These are phyloP conservation scores for Eucalyptus sp. DNA, from an alignment of 345 rosid genomes.

Conservation along the genomic window DNA sequence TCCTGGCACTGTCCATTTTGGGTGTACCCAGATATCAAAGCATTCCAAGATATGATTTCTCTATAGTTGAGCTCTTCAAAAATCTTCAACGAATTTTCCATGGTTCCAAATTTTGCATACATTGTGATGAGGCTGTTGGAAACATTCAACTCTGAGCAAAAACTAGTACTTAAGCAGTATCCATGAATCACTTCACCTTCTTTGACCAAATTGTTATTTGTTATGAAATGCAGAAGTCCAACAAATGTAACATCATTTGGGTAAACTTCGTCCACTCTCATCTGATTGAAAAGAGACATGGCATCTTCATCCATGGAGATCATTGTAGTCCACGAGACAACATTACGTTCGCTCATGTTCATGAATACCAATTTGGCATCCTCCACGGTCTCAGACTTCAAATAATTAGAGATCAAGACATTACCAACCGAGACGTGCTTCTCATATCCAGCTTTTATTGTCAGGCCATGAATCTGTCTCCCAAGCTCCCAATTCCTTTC, in stretches of 20 bases:
- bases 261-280: constrained; percentile 56
- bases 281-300: constrained; percentile 38
- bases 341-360: constrained; percentile 53
- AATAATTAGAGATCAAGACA: constrained; percentile 65
- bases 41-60: constrained; percentile 74
- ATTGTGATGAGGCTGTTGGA: constrained; percentile 71
- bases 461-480: constrained; percentile 70
- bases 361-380: constrained; percentile 46
- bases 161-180: constrained; percentile 38
- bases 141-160: constrained; percentile 38
- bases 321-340: constrained; percentile 84
- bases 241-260: constrained; percentile 79
- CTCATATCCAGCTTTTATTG: constrained; percentile 51
- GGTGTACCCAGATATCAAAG: constrained; percentile 70
- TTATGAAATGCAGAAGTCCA: constrained; percentile 47
- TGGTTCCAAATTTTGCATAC: constrained; percentile 64
- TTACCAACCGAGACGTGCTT: constrained; percentile 54
- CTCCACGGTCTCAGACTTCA: constrained; percentile 41
- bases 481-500: constrained; percentile 50
- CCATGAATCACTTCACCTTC: constrained; percentile 61
- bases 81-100: constrained; percentile 41
- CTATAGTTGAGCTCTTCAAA: constrained; percentile 41
- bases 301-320: constrained; percentile 50
- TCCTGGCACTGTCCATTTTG: constrained; percentile 52
- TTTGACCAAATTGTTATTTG: constrained; percentile 20